Percentiles rank a stretch among this genome's conserved stretches.
Conservation (phyloP, 495 filamentous ascomycete genomes). For the Xylaria curta region DNA sequence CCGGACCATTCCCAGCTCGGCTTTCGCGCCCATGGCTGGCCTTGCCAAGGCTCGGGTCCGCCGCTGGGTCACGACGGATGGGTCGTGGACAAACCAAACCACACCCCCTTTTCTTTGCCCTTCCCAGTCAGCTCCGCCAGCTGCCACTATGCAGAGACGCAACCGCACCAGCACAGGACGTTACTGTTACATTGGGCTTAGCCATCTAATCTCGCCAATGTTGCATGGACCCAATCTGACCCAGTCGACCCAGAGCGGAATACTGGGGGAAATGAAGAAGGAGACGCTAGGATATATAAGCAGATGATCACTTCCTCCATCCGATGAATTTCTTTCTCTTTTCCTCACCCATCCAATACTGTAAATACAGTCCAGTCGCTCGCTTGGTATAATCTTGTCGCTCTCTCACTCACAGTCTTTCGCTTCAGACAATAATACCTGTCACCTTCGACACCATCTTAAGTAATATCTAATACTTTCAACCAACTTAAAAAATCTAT, state of each 20-base stretch:
- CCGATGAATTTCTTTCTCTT: background rate
- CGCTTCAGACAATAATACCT: slow-evolving; percentile 26
- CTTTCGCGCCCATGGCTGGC: slow-evolving; percentile 12
- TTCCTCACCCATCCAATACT: slow-evolving; percentile 23
- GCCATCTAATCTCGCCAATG: slow-evolving; percentile 24
- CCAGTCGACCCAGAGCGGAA: background rate
- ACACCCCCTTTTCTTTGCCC: background rate
- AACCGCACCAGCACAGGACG: slow-evolving; percentile 1
- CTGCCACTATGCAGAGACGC: background rate
- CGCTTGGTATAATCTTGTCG: slow-evolving; percentile 29
- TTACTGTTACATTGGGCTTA: slow-evolving; percentile 25
- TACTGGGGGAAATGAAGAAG: slow-evolving; percentile 25
- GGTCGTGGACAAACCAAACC: background rate
- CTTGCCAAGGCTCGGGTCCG: slow-evolving; percentile 14
- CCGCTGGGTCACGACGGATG: background rate
- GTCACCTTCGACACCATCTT: slow-evolving; percentile 27
- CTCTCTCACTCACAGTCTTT: slow-evolving; percentile 25
- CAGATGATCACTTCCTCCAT: slow-evolving; percentile 22
- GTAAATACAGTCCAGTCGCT: slow-evolving; percentile 31
- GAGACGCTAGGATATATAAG: slow-evolving; percentile 30
- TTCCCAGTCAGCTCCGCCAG: background rate
- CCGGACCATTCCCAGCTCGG: slow-evolving; percentile 10
- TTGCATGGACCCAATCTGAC: slow-evolving; percentile 20
- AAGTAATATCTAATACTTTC: slow-evolving; percentile 31
- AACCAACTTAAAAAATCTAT: slow-evolving; percentile 22